phyloP scores from a whole-genome alignment of 108 stramenopile species.

The Chaetoceros muelleri region DNA sequence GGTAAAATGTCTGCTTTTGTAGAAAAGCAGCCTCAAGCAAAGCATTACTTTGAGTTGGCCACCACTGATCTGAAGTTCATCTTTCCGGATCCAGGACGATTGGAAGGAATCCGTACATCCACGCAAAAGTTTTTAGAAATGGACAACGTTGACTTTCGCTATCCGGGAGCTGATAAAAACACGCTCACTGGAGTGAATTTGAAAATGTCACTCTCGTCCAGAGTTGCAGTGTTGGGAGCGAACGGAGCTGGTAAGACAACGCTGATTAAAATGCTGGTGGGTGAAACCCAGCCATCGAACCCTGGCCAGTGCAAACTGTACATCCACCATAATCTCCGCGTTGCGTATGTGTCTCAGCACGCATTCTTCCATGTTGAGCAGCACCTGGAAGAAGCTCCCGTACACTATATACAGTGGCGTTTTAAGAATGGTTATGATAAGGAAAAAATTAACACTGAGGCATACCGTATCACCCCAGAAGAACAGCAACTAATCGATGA shows the following conservation, averaged over 20 bases:
- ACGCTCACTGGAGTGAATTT: conserved; percentile 60
- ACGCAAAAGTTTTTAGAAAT: conserved; percentile 94
- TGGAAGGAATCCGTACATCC: conserved; percentile 92
- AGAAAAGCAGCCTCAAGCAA: conserved; percentile 86
- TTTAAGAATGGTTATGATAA: conserved; percentile 88
- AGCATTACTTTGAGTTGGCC: conserved; percentile 91
- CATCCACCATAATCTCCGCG: conserved; percentile 86
- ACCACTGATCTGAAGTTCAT: conserved; percentile 76
- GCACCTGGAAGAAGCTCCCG: conserved; percentile 87
- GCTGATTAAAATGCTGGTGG: conserved; percentile 86
- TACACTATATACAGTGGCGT: conserved; percentile 93
- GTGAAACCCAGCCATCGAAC: conserved; percentile 84
- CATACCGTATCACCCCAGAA: conserved; percentile 82
- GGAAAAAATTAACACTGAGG: conserved; percentile 80
- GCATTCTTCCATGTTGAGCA: conserved; percentile 92
- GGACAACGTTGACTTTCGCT: conserved; percentile 79
- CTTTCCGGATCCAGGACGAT: conserved; percentile 84
- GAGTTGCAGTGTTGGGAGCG: conserved; percentile 79
- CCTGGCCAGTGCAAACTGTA: conserved; percentile 59
- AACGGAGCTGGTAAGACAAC: conserved; percentile 94
- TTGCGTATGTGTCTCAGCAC: conserved; percentile 96
- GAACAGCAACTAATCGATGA: conserved; percentile 87
- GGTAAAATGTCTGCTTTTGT: conserved; percentile 86
- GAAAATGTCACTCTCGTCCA: conserved; percentile 83
- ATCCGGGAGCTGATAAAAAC: conserved; percentile 62